phyloP scores from a whole-genome alignment of 2,329 filamentous ascomycete genomes.

The Diaporthe nobilis region DNA sequence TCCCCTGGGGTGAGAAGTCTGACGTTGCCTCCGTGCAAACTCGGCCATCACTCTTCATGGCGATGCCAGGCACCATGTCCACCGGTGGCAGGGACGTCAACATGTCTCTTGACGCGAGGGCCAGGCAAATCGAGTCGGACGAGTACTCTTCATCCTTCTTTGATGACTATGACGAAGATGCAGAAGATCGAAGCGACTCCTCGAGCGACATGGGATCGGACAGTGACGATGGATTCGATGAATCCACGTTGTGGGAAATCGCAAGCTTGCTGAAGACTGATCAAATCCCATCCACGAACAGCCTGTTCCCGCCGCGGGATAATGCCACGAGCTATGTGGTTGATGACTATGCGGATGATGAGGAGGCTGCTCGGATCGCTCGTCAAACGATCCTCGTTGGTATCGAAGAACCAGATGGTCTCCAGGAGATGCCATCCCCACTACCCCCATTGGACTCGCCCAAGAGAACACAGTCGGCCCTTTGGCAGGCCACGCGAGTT shows the following conservation, averaged over 20 bases:
- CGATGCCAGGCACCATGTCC: conserved; percentile 68
- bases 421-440: conserved; percentile 42
- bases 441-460: conserved; percentile 39
- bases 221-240: conserved; percentile 70
- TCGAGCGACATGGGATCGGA: conserved; percentile 51
- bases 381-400: conserved; percentile 52
- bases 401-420: conserved; percentile 48
- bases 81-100: conserved; percentile 53
- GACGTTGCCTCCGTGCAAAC: conserved; percentile 65
- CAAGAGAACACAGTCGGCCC: conserved; percentile 39
- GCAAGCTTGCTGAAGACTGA: conserved; percentile 69
- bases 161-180: conserved; percentile 71
- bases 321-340: conserved; percentile 47
- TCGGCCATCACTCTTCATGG: conserved; percentile 55
- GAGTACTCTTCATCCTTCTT: conserved; percentile 69
- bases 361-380: conserved; percentile 44
- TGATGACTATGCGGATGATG: conserved; percentile 52
- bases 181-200: conserved; percentile 53
- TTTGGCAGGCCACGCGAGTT: conserved; percentile 38
- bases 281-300: conserved; percentile 65
- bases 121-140: conserved; percentile 54
- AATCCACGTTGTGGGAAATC: conserved; percentile 75
- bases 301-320: conserved; percentile 58
- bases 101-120: conserved; percentile 51
- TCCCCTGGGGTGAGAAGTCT: conserved; percentile 76